These are phyloP conservation scores for Trichoderma harzianum DNA, from an alignment of 2,329 filamentous ascomycete genomes.

Conservation along the genomic window DNA sequence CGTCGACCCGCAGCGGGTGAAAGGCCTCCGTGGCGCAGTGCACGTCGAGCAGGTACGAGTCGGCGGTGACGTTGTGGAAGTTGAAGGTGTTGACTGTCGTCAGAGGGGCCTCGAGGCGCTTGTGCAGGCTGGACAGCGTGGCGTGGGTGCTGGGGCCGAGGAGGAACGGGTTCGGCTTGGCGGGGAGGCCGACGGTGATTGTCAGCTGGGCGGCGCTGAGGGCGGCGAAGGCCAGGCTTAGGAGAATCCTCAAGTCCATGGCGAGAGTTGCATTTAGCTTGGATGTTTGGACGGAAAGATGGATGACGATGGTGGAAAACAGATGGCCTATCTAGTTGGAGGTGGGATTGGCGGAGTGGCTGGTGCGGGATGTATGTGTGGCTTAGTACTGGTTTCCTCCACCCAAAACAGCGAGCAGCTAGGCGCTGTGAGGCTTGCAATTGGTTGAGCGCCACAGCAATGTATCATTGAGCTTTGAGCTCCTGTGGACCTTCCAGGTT, in stretches of 20 bases:
- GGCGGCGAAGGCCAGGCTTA: conserved; percentile 33
- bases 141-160: conserved; percentile 70
- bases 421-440: neutral
- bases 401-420: neutral
- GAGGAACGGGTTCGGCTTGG: conserved; percentile 48
- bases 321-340: neutral
- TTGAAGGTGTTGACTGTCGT: conserved; percentile 67
- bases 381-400: neutral
- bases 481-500: neutral
- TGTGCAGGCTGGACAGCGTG: conserved; percentile 47
- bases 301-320: neutral
- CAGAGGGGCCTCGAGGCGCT: conserved; percentile 55
- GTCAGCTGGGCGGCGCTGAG: conserved; percentile 30
- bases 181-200: conserved; percentile 45
- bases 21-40: conserved; percentile 73
- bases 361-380: neutral
- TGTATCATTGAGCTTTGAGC: neutral
- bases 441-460: neutral
- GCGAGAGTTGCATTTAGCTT: neutral
- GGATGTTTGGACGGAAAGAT: neutral
- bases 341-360: neutral
- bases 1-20: conserved; percentile 75
- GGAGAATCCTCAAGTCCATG: conserved; percentile 7
- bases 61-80: conserved; percentile 68
- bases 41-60: conserved; percentile 79